Evolutionary conservation across 2,329 filamentous ascomycete genomes (phyloP).

Genomic region (Diaporthe sp.): DNA sequence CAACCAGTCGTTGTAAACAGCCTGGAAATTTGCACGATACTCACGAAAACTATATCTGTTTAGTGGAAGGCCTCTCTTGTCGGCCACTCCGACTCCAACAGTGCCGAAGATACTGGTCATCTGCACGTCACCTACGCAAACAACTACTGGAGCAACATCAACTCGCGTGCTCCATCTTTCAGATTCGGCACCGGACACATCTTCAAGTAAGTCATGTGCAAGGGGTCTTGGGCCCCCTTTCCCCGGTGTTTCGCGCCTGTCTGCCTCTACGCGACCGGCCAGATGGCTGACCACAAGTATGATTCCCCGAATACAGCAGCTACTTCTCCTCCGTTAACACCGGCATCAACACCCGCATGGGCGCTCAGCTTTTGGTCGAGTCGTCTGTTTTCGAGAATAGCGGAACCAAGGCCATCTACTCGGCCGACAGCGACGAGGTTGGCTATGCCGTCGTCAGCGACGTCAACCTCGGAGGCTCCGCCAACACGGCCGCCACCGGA

Average conservation of each 20-base stretch:
- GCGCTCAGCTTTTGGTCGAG: conserved; percentile 67
- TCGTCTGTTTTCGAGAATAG: conserved; percentile 60
- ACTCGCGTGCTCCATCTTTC: conserved; percentile 70
- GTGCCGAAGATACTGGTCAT: conserved; percentile 67
- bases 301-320: conserved; percentile 43
- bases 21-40: neutral
- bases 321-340: conserved; percentile 53
- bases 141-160: conserved; percentile 72
- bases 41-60: neutral
- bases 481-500: conserved; percentile 60
- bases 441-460: conserved; percentile 55
- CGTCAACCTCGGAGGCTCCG: conserved; percentile 54
- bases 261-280: neutral
- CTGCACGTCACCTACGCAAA: conserved; percentile 73
- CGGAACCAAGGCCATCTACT: conserved; percentile 46
- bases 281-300: neutral
- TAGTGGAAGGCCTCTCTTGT: conserved; percentile 66
- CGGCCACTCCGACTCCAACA: conserved; percentile 70
- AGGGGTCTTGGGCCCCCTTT: accelerated
- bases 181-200: conserved; percentile 75
- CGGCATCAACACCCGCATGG: conserved; percentile 66
- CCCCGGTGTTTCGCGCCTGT: too few relatives aligned
- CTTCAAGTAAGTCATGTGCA: conserved; percentile 36
- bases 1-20: neutral
- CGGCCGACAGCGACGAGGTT: conserved; percentile 51